Evolutionary conservation across 2,329 filamentous ascomycete species (phyloP), one percentile per base, ranked within the genome.

Genomic region (Grosmannia clavigera): DNA sequence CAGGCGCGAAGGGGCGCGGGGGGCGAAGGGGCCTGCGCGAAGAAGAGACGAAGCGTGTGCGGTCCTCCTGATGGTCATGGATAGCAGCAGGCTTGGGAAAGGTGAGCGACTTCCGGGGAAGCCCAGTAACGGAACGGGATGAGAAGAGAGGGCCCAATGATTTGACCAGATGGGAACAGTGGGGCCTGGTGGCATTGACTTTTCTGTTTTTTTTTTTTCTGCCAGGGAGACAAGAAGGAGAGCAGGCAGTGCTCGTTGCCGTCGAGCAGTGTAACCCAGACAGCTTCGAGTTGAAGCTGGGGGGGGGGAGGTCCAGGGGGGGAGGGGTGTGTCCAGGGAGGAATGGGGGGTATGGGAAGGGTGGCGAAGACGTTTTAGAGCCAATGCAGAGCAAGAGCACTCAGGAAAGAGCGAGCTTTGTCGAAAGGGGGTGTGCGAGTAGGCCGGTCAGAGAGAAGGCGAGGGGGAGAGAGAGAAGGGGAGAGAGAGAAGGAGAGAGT

Each of bases 1-100:
- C 59, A 55, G 59, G 43, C 33, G 56, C 38, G 16, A 43, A 50
- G 40, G 51, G 51, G 58, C 43, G 51, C n/a, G 58, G 46, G 29
- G 33, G 57, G 57, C 29, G 29, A 59, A 29, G 27, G 31, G 48
- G 55, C 25, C 40, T 31, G 40, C 25, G 55, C 40, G 55, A 27
- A 29, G 54, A 29, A 22, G 54, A 57, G 55, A 25, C 40, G 16
- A 38, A 46, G 35, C n/a, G 55, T 25, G 55, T 12, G 35, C 27
- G 55, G 22, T 43, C 38, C 38, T 25, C 29, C 33, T 14, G n/a
- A 10, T 25, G 55, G 35, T 56, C 55, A 46, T 56, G 38, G 55
- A 56, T 25, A 46, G 55, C 38, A 46, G 55, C 55, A 56, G 55
- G 38, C 25, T 29, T 46, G 25, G 55, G 22, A 12, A 46, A 48